Percentiles rank a stretch among this genome's conserved stretches.
phyloP scores from a whole-genome alignment of 2,329 filamentous ascomycete species.

The Coleophoma cylindrospora region DNA sequence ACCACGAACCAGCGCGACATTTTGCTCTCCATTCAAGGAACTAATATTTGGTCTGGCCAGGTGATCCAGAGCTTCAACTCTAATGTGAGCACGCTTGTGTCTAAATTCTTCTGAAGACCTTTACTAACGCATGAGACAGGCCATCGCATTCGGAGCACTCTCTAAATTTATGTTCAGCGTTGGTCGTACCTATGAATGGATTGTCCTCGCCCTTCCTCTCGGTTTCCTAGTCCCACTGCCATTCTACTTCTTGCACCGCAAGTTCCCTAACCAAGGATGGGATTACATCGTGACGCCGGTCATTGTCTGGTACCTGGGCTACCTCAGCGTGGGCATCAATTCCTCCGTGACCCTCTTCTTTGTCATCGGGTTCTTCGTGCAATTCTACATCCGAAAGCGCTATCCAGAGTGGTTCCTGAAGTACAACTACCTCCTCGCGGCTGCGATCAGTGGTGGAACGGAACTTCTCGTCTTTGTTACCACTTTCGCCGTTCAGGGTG shows the following conservation, averaged over 20 bases:
- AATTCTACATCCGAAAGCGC: slow-evolving; percentile 30
- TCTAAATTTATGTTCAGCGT: slow-evolving; percentile 36
- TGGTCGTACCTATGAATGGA: slow-evolving; percentile 30
- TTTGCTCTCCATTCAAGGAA: slow-evolving; percentile 34
- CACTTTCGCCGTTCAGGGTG: slow-evolving; percentile 36
- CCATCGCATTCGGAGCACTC: slow-evolving; percentile 32
- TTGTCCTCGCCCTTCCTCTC: slow-evolving; percentile 33
- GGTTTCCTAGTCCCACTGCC: slow-evolving; percentile 37
- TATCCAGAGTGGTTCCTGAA: slow-evolving; percentile 29
- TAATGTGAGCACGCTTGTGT: slow-evolving; percentile 8
- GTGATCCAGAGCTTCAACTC: slow-evolving; percentile 40
- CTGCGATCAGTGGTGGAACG: slow-evolving; percentile 32
- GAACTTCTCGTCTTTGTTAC: slow-evolving; percentile 34
- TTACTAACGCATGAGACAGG: slow-evolving; percentile 11
- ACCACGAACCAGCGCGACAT: slow-evolving; percentile 35
- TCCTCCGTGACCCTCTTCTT: slow-evolving; percentile 29
- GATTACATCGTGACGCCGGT: slow-evolving; percentile 35
- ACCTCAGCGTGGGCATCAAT: slow-evolving; percentile 37
- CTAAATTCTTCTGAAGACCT: neutral
- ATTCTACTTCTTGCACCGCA: slow-evolving; percentile 29
- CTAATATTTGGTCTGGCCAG: slow-evolving; percentile 40
- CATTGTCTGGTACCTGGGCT: slow-evolving; percentile 36
- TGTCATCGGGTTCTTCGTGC: slow-evolving; percentile 28
- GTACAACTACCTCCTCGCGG: slow-evolving; percentile 34
- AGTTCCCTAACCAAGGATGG: slow-evolving; percentile 24